These are phyloP conservation scores for Arthrobotrys pseudoclavata DNA, from an alignment of 2,329 filamentous ascomycete genomes.

Conservation along the genomic window DNA sequence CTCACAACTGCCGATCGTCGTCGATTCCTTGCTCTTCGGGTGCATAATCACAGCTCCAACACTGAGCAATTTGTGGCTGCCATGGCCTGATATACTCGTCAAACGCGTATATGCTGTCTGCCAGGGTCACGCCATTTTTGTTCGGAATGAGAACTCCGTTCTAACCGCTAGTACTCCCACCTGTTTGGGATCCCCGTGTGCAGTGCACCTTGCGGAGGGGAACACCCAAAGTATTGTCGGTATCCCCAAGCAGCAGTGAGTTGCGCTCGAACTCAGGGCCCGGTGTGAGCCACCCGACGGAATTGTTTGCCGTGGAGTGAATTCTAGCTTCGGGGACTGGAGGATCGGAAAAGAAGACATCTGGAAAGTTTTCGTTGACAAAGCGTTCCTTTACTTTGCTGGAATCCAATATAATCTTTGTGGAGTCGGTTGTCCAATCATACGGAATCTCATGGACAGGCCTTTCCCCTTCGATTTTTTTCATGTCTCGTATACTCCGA, in stretches of 20 bases:
- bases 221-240: too few relatives aligned
- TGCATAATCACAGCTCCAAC: neutral
- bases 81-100: constrained; percentile 10
- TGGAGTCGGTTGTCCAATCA: too few relatives aligned
- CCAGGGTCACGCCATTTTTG: neutral
- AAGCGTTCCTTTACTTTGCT: too few relatives aligned
- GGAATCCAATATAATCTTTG: too few relatives aligned
- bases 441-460: too few relatives aligned
- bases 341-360: constrained; percentile 14
- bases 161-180: too few relatives aligned
- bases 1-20: neutral
- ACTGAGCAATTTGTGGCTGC: neutral
- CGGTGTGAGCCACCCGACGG: neutral
- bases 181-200: too few relatives aligned
- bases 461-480: neutral
- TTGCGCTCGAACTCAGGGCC: too few relatives aligned
- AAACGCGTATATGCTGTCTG: constrained; percentile 6
- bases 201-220: too few relatives aligned
- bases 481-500: neutral
- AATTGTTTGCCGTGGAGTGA: neutral
- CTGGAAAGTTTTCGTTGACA: neutral
- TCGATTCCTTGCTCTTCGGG: neutral
- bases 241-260: neutral
- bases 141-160: constrained; percentile 16
- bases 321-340: constrained; percentile 19